phyloP scores from a whole-genome alignment of 768 basidiomycete species.

The Kwoniella newhampshirensis region DNA sequence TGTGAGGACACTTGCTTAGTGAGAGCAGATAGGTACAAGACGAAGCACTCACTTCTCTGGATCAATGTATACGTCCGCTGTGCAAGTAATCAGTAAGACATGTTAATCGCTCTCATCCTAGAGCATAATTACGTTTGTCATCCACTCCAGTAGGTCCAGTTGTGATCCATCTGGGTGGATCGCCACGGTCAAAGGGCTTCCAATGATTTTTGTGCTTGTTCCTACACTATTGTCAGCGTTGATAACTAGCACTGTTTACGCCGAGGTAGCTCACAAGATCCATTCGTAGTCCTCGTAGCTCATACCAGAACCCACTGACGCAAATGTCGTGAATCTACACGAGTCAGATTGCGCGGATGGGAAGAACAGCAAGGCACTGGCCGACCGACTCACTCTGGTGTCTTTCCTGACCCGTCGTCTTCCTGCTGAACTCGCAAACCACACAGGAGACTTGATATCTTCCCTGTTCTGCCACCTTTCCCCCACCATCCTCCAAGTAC shows the following conservation, averaged over 20 bases:
- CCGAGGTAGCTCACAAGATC: constrained; percentile 57
- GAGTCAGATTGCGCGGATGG: not conserved
- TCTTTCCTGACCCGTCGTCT: constrained; percentile 58
- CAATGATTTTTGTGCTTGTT: constrained; percentile 63
- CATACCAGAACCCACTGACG: constrained; percentile 85
- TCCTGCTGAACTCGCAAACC: constrained; percentile 78
- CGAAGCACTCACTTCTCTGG: constrained; percentile 73
- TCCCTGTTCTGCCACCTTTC: constrained; percentile 77
- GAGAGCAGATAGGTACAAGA: no score
- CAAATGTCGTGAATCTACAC: constrained; percentile 77
- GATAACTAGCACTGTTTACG: no score
- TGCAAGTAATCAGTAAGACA: constrained; percentile 64
- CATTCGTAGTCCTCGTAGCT: constrained; percentile 81
- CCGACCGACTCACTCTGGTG: constrained; percentile 61
- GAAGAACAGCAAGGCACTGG: not conserved
- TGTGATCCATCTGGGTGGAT: constrained; percentile 65
- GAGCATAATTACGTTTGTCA: constrained; percentile 54
- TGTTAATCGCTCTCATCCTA: constrained; percentile 18
- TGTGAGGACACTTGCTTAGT: no score
- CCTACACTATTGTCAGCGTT: constrained; percentile 52
- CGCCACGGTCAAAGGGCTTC: constrained; percentile 73
- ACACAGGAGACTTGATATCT: constrained; percentile 84
- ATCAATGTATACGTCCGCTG: constrained; percentile 85
- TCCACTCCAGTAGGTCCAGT: constrained; percentile 44
- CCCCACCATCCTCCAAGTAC: constrained; percentile 92